These are phyloP conservation scores for Rhododendron vialii DNA, from an alignment of 148 eudicot species.

Conservation along the genomic window DNA sequence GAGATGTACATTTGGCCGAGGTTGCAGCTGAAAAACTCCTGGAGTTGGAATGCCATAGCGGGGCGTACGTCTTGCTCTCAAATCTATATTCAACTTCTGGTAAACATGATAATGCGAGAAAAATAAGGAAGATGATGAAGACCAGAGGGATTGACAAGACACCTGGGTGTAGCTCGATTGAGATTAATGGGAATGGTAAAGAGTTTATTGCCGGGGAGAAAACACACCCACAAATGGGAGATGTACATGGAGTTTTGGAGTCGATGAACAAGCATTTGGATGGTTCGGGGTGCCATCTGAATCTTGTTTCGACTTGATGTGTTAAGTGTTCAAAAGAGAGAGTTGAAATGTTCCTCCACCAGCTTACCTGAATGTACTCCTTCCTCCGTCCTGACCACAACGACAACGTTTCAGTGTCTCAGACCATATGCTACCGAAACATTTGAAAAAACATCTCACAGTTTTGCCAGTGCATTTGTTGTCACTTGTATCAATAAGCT, in stretches of 20 bases:
- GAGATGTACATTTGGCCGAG: slow-evolving; percentile 12
- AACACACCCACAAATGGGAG: slow-evolving; percentile 12
- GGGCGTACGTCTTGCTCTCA: slow-evolving; percentile 28
- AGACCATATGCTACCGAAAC: not conserved
- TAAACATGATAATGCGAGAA: slow-evolving; percentile 10
- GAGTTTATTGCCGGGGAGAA: slow-evolving; percentile 38
- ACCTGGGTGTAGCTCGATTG: slow-evolving; percentile 40
- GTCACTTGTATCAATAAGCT: not conserved
- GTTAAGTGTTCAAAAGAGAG: not conserved
- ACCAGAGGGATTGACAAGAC: slow-evolving; percentile 20
- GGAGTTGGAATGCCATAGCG: slow-evolving; percentile 28
- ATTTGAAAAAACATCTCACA: not conserved
- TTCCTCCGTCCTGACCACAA: not conserved
- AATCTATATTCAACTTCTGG: slow-evolving; percentile 23
- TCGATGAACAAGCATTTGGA: slow-evolving; percentile 22
- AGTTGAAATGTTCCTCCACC: too few relatives aligned
- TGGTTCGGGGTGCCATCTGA: not conserved
- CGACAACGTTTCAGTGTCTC: not conserved
- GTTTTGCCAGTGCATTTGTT: not conserved
- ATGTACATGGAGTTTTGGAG: slow-evolving; percentile 12
- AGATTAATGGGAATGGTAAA: slow-evolving; percentile 24
- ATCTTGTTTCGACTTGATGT: not conserved
- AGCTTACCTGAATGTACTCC: too few relatives aligned
- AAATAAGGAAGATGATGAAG: slow-evolving; percentile 27
- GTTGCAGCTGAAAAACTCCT: slow-evolving; percentile 22